Conservation (phyloP, 2,329 filamentous ascomycete species). For the Aureobasidium sp. region DNA sequence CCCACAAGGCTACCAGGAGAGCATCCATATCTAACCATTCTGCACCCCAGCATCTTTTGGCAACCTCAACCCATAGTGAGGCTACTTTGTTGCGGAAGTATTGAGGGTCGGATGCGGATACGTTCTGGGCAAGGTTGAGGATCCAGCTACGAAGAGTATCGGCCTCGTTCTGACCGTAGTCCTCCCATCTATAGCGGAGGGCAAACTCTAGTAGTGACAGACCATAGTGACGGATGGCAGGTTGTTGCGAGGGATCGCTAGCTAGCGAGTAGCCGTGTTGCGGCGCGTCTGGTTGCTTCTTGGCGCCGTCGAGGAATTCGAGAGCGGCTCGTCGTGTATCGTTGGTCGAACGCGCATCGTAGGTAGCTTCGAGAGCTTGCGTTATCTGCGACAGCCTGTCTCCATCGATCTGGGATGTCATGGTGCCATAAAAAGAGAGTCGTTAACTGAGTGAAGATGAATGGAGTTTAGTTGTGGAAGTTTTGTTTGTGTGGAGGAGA, state of each 20-base stretch:
- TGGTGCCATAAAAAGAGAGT: background rate
- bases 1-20: slow-evolving; percentile 73
- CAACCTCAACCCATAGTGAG: slow-evolving; percentile 88
- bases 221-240: slow-evolving; percentile 86
- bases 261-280: slow-evolving; percentile 79
- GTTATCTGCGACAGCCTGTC: slow-evolving; percentile 58
- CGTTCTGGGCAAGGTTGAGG: slow-evolving; percentile 63
- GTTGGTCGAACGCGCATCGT: slow-evolving; percentile 73
- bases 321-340: slow-evolving; percentile 75
- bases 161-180: slow-evolving; percentile 61
- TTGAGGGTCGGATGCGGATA: slow-evolving; percentile 63
- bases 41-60: slow-evolving; percentile 81
- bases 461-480: background rate
- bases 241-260: slow-evolving; percentile 62
- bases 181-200: slow-evolving; percentile 75
- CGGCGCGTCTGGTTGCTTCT: slow-evolving; percentile 68
- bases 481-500: slow-evolving; percentile 12
- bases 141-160: slow-evolving; percentile 66
- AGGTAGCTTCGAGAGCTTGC: slow-evolving; percentile 78
- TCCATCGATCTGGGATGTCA: slow-evolving; percentile 1
- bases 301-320: slow-evolving; percentile 76
- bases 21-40: slow-evolving; percentile 95
- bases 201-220: slow-evolving; percentile 85
- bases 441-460: background rate
- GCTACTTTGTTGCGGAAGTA: slow-evolving; percentile 92